Evolutionary conservation across 176 grass and related monocot species (phyloP), one percentile per base, ranked within the genome.

Genomic region (Elaeis guineensis): DNA sequence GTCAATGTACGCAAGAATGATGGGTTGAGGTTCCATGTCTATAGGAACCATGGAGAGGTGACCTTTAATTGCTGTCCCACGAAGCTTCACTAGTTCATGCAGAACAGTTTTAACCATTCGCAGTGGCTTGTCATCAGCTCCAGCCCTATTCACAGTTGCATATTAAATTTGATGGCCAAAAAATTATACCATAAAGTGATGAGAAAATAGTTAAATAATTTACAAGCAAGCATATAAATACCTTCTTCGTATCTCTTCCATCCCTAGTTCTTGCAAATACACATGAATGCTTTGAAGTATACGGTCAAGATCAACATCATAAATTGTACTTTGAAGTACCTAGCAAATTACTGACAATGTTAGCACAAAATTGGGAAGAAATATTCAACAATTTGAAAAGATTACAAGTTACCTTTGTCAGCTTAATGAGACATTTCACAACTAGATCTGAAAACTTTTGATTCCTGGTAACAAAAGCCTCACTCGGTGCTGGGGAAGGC

Each of bases 41-140:
- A 98, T 98, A 81, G 93, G 93, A 63, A 98, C 88, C 93, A 98
- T 98, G 59, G 93, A 98, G 55, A 98, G 93, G 66, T 98, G 93
- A n/a, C 93, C 93, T 54, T 98, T 98, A 72, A 98, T 89, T 64
- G 93, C 84, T 4, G 93, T 98, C 30, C 93, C 93, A 28, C 93
- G 75, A 78, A 98, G 93, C 73, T 98, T 98, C 20, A 98, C 93
- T 24, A 98, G 88, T 80, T 98, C 93, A 81, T 98, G 93, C 54
- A 98, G 61, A 52, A 98, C 93, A 52, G 93, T 98, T 89, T 98
- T 98, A 30, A 98, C 93, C 93, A 98, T 98, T 75, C 93, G 84
- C 61, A 98, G 66, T 49, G 93, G 88, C 53, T 98, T 98, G 63
- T 98, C 93, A 79, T 98, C 93, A 74, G 93, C 93, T 73, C 93